Base-by-base conservation (phyloP, 2,329 filamentous ascomycete genomes). In the Penicillium sp. region DNA sequence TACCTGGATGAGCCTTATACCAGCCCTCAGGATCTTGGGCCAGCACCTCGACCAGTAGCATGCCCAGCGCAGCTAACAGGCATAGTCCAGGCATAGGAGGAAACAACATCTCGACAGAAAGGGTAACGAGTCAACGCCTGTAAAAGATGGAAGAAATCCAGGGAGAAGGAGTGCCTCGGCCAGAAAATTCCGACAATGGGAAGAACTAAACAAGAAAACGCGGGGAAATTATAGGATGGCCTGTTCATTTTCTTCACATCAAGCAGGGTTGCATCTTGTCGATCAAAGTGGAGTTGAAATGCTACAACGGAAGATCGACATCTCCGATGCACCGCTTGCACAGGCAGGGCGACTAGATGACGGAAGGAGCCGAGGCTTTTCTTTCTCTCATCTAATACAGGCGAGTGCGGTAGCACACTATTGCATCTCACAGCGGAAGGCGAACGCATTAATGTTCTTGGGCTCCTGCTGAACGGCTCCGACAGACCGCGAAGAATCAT, bases 1-100 rank as follows among this genome's bases (percentile, higher is more conserved):
- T 57, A 19, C 40, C 51, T 28, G 54, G 54, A 45, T 57, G 51
- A 34, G 36, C 42, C 18, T 51, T 51, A 33, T 57, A 57, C 48
- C 48, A 50, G 18, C n/a, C 37, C 23, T 46, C 53, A 3, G 42
- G 10, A 44, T 44, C 42, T 21, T 44, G 42, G 26, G 42, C 42
- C 26, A 44, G 13, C 16, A 13, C 42, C 29, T 31, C 16, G 3
- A 26, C 16, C 14, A 29, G 24, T 19, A 44, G 16, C 19, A 10
- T 31, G 26, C 42, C 26, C 3, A 44, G 24, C 9, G 14, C 16
- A 19, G n/a, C 26, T 18, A 44, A 16, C 42, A 29, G 42, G 23
- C 14, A 43, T 29, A 10, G 23, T 11, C 3, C 19, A 26, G 39
- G 3, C 26, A n/a, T 16, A 19, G 13, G 21, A 43, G 11, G 8